Base-by-base conservation (phyloP, 441 rosid species). In the Erysimum cheiri region DNA sequence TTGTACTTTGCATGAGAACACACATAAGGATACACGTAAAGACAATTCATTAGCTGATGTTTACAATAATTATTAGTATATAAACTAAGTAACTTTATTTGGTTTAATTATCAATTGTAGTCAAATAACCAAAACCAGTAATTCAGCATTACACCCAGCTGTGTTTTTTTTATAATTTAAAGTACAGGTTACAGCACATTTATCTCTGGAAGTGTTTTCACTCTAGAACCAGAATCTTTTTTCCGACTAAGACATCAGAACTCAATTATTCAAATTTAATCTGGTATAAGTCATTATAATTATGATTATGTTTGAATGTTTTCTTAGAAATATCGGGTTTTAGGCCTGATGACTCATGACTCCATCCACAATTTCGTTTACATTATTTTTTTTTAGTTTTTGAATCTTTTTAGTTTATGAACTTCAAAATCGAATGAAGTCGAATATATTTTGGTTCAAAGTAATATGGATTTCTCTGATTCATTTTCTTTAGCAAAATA, bases 171-270 rank as follows among this genome's bases (percentile, higher is more conserved):
- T 36, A 36, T 11, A 35, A 19, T 32, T 61, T 40, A 12, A 43
- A 53, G 48, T 22, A 22, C 24, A 22, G 24, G 24, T 22, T 22
- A 44, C 40, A 71, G 17, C 68, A 60, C 36, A 70, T 60, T 5
- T 60, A 40, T 60, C 13, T 61, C 54, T 50, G 74, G 22, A 70
- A 49, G 33, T 52, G 61, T 70, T 70, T 60, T 61, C 50, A 66
- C 17, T 53, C 50, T 7, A 15, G 60, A 66, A n/a, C 67, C 67
- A 48, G 11, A 60, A 59, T 70, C 44, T 52, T 61, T 52, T 43
- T 54, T 11, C 15, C 47, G 40, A 54, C 40, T 53, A 33, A 36
- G 57, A 54, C 70, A 54, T 62, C 48, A 40, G 17, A 19, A 26
- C 12, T 46, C 75, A 44, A 44, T 15, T 33, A 63, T 54, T 63